phyloP scores from a whole-genome alignment of 2,329 filamentous ascomycete species.

The Davidsoniella neocaledoniae region DNA sequence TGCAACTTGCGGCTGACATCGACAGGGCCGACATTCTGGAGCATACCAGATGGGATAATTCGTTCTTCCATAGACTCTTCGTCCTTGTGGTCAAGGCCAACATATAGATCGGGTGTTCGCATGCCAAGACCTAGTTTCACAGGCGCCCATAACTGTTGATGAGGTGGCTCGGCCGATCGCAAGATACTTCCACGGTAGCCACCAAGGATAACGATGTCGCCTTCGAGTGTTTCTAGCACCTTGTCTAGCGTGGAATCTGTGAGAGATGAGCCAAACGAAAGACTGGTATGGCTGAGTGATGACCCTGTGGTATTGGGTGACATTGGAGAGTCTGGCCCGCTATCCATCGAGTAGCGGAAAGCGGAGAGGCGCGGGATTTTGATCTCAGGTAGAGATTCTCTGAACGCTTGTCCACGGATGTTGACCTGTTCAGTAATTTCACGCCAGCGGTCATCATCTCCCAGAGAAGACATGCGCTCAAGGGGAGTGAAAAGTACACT shows the following conservation, averaged over 20 bases:
- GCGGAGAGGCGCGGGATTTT: constrained; percentile 49
- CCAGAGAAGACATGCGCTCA: constrained; percentile 66
- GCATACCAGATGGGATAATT: constrained; percentile 75
- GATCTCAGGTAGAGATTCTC: constrained; percentile 66
- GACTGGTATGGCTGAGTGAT: not conserved
- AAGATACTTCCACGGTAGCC: constrained; percentile 86
- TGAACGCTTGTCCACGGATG: constrained; percentile 75
- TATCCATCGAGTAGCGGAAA: constrained; percentile 24
- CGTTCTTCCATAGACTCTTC: constrained; percentile 67
- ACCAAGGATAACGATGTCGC: constrained; percentile 76
- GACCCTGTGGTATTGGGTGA: constrained; percentile 14
- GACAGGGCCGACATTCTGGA: constrained; percentile 81
- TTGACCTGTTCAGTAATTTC: constrained; percentile 75
- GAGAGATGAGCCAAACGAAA: constrained; percentile 1
- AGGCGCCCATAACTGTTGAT: constrained; percentile 85
- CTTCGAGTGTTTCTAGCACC: constrained; percentile 51
- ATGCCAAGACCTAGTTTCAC: constrained; percentile 86
- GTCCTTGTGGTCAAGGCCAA: constrained; percentile 65
- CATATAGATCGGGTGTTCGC: constrained; percentile 77
- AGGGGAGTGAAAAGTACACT: constrained; percentile 60
- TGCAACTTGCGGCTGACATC: constrained; percentile 75
- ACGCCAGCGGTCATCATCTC: constrained; percentile 67
- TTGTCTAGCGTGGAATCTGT: constrained; percentile 28
- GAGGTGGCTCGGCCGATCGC: constrained; percentile 61
- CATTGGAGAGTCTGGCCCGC: constrained; percentile 12